These are phyloP conservation scores for Gossypioides kirkii DNA, from an alignment of 345 rosid genomes.

Conservation along the genomic window DNA sequence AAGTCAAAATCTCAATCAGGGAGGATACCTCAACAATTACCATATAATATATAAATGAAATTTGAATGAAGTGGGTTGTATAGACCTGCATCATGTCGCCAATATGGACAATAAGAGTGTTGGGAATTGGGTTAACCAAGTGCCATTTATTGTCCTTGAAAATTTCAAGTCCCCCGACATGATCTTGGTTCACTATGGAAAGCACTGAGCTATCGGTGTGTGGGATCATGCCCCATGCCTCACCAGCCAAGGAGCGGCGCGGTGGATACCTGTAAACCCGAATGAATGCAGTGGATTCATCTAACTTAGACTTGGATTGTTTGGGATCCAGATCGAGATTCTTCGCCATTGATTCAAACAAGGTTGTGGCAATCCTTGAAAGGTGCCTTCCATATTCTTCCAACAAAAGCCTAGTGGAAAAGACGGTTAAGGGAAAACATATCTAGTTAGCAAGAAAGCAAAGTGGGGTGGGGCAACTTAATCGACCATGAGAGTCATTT, in stretches of 20 bases:
- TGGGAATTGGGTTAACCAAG: slow-evolving; percentile 38
- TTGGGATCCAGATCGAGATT: slow-evolving; percentile 39
- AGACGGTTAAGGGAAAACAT: neutral
- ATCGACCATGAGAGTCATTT: slow-evolving; percentile 1
- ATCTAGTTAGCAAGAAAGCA: neutral
- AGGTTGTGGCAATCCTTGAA: slow-evolving; percentile 34
- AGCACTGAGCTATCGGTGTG: slow-evolving; percentile 86
- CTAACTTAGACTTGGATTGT: slow-evolving; percentile 26
- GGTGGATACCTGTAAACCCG: slow-evolving; percentile 64
- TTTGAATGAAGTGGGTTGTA: neutral
- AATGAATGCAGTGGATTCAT: slow-evolving; percentile 48
- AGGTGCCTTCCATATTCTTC: slow-evolving; percentile 71
- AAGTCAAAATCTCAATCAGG: no score
- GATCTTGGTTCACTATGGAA: slow-evolving; percentile 54
- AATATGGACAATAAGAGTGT: slow-evolving; percentile 53
- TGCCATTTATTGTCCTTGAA: slow-evolving; percentile 56
- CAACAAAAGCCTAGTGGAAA: slow-evolving; percentile 36
- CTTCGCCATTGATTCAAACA: slow-evolving; percentile 45
- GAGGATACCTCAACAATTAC: no score
- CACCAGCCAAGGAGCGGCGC: neutral
- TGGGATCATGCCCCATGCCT: slow-evolving; percentile 45
- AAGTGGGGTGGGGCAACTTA: neutral
- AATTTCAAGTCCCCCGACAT: slow-evolving; percentile 63
- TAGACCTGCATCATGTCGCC: slow-evolving; percentile 92
- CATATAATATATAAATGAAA: neutral